Evolutionary conservation across 495 filamentous ascomycete species (phyloP).

Genomic region (Hypomontagnella monticulosa): DNA sequence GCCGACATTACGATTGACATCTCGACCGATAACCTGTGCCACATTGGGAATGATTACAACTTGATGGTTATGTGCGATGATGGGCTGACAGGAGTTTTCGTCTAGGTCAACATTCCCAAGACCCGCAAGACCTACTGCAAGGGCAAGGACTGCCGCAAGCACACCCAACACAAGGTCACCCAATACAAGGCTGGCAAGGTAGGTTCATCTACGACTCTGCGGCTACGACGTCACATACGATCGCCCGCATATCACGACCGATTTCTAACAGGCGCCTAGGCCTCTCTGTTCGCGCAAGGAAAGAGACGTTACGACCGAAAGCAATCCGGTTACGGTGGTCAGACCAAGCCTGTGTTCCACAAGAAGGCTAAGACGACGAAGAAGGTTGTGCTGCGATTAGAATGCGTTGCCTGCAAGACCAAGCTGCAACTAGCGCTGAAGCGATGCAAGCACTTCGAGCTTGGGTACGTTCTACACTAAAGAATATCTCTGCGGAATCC

Average conservation of each 20-base stretch:
- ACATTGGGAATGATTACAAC: conserved; percentile 2
- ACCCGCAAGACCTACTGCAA: conserved; percentile 87
- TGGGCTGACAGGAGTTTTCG: conserved; percentile 71
- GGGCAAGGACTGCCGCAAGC: conserved; percentile 92
- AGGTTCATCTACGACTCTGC: conserved; percentile 11
- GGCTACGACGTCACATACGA: conserved; percentile 1
- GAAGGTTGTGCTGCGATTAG: conserved; percentile 98
- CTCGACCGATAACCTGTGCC: neutral
- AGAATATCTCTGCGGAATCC: neutral
- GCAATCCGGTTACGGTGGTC: conserved; percentile 99
- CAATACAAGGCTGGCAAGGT: conserved; percentile 95
- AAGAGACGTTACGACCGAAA: conserved; percentile 99
- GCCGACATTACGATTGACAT: neutral
- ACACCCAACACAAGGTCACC: conserved; percentile 74
- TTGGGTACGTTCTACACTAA: conserved; percentile 75
- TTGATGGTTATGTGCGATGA: conserved; percentile 2
- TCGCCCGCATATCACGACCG: neutral
- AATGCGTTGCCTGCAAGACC: conserved; percentile 96
- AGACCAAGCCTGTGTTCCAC: conserved; percentile 91
- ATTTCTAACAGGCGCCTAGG: conserved; percentile 28
- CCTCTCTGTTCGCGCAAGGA: conserved; percentile 92
- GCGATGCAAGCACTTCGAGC: conserved; percentile 99
- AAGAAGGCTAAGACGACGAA: conserved; percentile 99
- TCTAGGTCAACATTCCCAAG: conserved; percentile 70
- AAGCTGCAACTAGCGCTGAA: conserved; percentile 98